Evolutionary conservation across 2,329 filamentous ascomycete genomes (phyloP), one percentile per base, ranked within the genome.

Genomic region (Parascedosporium putredinis): DNA sequence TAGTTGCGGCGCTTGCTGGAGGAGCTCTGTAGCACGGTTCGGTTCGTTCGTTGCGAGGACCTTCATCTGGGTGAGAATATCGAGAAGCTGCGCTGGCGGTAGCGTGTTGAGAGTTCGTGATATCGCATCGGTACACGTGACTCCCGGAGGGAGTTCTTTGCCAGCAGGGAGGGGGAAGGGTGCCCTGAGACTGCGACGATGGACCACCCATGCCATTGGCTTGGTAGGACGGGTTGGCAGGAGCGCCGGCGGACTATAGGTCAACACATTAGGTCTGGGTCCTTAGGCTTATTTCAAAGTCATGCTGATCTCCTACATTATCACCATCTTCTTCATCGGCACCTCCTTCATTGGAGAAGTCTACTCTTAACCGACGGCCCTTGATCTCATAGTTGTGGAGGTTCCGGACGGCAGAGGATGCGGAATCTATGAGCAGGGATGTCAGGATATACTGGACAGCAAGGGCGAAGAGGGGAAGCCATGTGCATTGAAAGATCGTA

Each of bases 31-130:
- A 3, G 90, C 90, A 61, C 88, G 86, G 18, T 78, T 75, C 2
- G 91, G 89, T 58, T 97, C 89, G 22, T 76, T 79, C 47, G 81
- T 79, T n/a, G 88, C 88, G 10, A 97, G 74, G 3, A 83, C 79
- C 68, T 97, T 97, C 87, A 97, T 94, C 65, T 97, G 90, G 7
- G 84, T 82, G 53, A 98, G 79, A 51, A 96, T 90, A 57, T 96
- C 91, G 57, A 97, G 85, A 2, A 98, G 81, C 64, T 97, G 90
- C 5, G 86, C 79, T 0, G 90, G 84, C 0, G 90, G 88, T 0
- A 97, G 78, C 3, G 88, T 88, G 54, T 86, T 83, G 55, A 98
- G 81, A 0, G 91, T 96, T 58, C 86, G 83, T 4, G 89, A 95
- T 62, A 98, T 96, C 55, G 89, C 87, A 62, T 97, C 93, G 22